Conservation (phyloP, 208 protist genomes). For the Trichomonas gallinae region DNA sequence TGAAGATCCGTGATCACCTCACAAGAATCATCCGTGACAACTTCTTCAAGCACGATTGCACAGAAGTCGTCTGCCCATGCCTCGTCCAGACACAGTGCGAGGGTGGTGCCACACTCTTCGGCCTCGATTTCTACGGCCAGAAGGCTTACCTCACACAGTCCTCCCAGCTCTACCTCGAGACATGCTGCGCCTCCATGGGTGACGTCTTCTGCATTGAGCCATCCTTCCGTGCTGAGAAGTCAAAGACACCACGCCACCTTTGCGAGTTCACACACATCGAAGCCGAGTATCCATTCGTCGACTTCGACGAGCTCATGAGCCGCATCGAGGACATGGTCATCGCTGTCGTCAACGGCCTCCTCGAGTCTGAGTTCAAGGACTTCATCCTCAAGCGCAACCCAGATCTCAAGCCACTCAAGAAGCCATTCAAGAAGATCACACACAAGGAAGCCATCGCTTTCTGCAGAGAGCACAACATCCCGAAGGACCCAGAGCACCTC, state of each 20-base stretch:
- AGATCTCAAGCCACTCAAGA: constrained; percentile 56
- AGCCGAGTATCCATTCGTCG: constrained; percentile 82
- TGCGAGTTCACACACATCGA: constrained; percentile 94
- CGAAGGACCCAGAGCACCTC: constrained; percentile 55
- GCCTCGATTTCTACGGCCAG: constrained; percentile 88
- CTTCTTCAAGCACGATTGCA: constrained; percentile 65
- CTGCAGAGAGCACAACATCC: constrained; percentile 73
- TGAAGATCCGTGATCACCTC: constrained; percentile 60
- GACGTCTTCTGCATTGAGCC: constrained; percentile 81
- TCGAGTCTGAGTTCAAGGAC: constrained; percentile 49
- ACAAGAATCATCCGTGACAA: constrained; percentile 75
- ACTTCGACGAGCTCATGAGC: constrained; percentile 77
- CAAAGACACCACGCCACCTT: constrained; percentile 86
- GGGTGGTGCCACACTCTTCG: constrained; percentile 88
- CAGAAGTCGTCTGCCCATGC: constrained; percentile 86
- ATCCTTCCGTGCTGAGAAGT: constrained; percentile 92
- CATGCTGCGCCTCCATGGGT: constrained; percentile 70
- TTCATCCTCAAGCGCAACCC: constrained; percentile 72
- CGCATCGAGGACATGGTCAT: constrained; percentile 79
- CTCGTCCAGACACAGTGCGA: constrained; percentile 91
- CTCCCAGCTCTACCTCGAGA: constrained; percentile 95
- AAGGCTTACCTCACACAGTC: constrained; percentile 90
- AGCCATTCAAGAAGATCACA: constrained; percentile 78
- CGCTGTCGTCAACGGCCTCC: constrained; percentile 58
- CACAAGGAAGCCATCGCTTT: constrained; percentile 87